These are phyloP conservation scores for Zoysia pacifica DNA, from an alignment of 176 grass and related monocot species.

Conservation along the genomic window DNA sequence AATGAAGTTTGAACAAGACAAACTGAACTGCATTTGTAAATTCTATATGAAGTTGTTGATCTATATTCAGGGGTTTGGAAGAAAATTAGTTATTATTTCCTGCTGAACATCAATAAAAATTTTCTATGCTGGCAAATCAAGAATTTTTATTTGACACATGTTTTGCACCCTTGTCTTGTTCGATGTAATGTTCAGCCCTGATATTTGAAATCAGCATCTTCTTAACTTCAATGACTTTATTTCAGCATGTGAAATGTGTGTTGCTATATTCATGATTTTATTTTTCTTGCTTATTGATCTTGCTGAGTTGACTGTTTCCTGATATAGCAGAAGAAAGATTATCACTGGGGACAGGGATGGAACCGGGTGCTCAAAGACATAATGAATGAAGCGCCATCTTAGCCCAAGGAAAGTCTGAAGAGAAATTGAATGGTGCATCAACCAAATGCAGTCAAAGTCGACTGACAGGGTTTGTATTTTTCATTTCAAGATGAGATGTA, in stretches of 20 bases:
- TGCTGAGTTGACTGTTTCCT: slow-evolving; percentile 4
- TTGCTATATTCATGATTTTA: not conserved
- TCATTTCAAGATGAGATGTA: slow-evolving; percentile 11
- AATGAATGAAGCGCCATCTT: slow-evolving; percentile 21
- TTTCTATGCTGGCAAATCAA: not conserved
- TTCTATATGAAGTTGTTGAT: not conserved
- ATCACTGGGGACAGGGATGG: slow-evolving; percentile 11
- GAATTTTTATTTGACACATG: slow-evolving; percentile 1
- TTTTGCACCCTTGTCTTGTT: not conserved
- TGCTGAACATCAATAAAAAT: not conserved
- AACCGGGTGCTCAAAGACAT: slow-evolving; percentile 17
- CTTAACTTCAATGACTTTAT: not conserved
- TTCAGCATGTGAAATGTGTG: slow-evolving; percentile 4
- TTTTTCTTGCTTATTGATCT: slow-evolving; percentile 6
- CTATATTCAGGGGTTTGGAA: not conserved
- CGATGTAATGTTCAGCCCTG: not conserved
- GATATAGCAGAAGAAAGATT: slow-evolving; percentile 37
- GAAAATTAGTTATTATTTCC: slow-evolving; percentile 5
- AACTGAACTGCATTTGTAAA: not conserved
- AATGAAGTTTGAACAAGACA: not conserved
- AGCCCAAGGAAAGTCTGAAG: slow-evolving; percentile 9
- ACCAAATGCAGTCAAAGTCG: slow-evolving; percentile 1
- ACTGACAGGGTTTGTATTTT: slow-evolving; percentile 17
- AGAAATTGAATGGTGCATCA: slow-evolving; percentile 19
- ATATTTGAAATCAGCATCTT: slow-evolving; percentile 10